Evolutionary conservation across 108 stramenopile genomes (phyloP), one percentile per base, ranked within the genome.

Genomic region (Cyclotella kingstonii): DNA sequence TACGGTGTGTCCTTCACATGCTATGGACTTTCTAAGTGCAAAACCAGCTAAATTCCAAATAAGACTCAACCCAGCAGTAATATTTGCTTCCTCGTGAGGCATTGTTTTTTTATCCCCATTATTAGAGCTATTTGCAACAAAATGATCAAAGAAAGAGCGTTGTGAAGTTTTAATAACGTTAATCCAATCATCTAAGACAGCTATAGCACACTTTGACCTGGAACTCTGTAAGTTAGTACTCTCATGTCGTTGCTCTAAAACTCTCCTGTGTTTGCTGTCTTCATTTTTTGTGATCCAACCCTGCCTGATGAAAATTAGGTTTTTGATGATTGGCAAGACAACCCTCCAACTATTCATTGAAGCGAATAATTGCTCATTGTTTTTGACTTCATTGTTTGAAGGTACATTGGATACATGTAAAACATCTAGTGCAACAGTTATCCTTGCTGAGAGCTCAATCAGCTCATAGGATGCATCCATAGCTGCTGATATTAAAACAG

Each of bases 391-490:
- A 31, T 18, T 26, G 11, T 30, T 25, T 29, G 3, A 9, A 29
- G 29, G 43, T n/a, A n/a, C n/a, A n/a, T n/a, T n/a, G n/a, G n/a
- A 49, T 27, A 43, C 11, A 39, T 22, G 54, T 35, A 22, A 11
- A 9, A 27, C 33, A 18, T 47, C 25, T 17, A 26, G 30, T 17
- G 34, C 27, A 2, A 30, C 25, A 21, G 21, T 3, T 10, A 44
- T 27, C 40, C 56, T 56, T 25, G 66, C 21, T 9, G 55, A 57
- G 11, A 40, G 27, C 15, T 67, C 66, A 21, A 67, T 57, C 66
- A 67, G 48, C 49, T 67, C 66, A 36, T 57, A 67, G 47, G 26
- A 67, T 22, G 66, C 55, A 34, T 67, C 66, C 1, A 41, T 27
- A 11, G 66, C 55, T 17, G 55, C 55, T 4, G 66, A 49, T 14